Percentiles rank a stretch among this genome's conserved stretches.
These are phyloP conservation scores for Limnanthes douglasii DNA, from an alignment of 345 rosid species.

Conservation along the genomic window DNA sequence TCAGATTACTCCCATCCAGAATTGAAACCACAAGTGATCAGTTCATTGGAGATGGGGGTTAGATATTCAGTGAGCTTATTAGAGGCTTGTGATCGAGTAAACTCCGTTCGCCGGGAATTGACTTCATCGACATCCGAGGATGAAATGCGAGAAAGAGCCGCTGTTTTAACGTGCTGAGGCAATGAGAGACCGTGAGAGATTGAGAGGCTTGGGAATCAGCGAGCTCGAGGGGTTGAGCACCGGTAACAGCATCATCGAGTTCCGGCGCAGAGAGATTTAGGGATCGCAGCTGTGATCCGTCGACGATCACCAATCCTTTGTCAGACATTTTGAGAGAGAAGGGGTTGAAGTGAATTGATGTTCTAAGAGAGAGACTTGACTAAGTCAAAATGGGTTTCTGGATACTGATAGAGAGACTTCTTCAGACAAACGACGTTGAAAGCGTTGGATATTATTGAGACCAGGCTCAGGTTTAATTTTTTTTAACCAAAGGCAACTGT, in stretches of 20 bases:
- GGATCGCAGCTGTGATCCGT: conserved; percentile 54
- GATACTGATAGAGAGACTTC: no score
- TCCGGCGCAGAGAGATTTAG: conserved; percentile 24
- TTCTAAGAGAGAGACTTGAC: no score
- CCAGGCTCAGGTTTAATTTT: no score
- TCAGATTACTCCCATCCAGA: conserved; percentile 55
- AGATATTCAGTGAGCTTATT: conserved; percentile 28
- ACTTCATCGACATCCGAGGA: conserved; percentile 14
- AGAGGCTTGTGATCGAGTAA: conserved; percentile 22
- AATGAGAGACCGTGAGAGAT: conserved; percentile 39
- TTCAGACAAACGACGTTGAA: no score
- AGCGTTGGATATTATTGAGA: no score
- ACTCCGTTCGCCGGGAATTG: conserved; percentile 19
- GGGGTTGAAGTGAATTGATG: no score
- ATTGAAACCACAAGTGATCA: conserved; percentile 49
- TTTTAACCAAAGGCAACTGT: no score
- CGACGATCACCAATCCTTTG: conserved; percentile 42
- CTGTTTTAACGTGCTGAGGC: conserved; percentile 34
- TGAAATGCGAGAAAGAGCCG: conserved; percentile 32
- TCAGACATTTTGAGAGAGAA: conserved; percentile 29
- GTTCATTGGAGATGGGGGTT: conserved; percentile 42
- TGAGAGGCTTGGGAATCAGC: conserved; percentile 37
- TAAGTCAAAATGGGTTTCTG: no score
- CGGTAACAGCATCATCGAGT: conserved; percentile 17
- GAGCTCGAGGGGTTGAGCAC: conserved; percentile 47